Evolutionary conservation across 345 rosid species (phyloP).

Genomic region (Theobroma cacao): DNA sequence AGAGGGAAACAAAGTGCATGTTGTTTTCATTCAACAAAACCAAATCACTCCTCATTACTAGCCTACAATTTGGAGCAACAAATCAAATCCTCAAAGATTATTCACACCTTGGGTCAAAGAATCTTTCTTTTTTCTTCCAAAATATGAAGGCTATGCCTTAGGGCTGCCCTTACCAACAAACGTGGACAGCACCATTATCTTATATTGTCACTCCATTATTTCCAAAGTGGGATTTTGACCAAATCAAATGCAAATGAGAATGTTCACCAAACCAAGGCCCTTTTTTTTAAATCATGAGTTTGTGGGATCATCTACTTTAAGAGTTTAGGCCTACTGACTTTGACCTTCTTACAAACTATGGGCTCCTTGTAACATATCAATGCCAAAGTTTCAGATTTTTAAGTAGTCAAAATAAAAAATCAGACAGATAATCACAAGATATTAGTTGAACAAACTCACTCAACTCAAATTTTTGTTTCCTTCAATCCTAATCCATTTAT

Average conservation of each 20-base stretch:
- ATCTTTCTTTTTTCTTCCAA: background rate
- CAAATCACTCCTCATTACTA: background rate
- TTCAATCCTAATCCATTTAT: background rate
- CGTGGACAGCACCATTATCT: background rate
- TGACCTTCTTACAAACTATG: background rate
- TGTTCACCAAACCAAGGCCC: background rate
- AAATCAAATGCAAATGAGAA: background rate
- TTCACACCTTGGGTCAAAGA: background rate
- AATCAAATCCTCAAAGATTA: constrained; percentile 1
- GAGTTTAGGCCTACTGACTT: background rate
- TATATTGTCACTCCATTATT: background rate
- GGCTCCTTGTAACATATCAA: background rate
- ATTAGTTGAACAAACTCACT: background rate
- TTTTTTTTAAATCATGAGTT: background rate
- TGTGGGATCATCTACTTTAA: background rate
- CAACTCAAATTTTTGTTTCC: background rate
- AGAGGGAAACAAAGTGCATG: background rate
- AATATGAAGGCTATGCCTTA: background rate
- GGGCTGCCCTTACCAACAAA: background rate
- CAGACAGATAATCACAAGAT: background rate
- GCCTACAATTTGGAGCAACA: background rate
- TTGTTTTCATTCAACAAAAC: constrained; percentile 17
- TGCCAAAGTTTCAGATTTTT: no score
- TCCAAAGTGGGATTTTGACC: background rate
- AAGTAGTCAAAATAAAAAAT: no score